A percentile compares a stretch with the other conserved stretches of the same genome.
phyloP scores from a whole-genome alignment of 2,329 filamentous ascomycete species.

The Cladosporium austrohemisphaericum region DNA sequence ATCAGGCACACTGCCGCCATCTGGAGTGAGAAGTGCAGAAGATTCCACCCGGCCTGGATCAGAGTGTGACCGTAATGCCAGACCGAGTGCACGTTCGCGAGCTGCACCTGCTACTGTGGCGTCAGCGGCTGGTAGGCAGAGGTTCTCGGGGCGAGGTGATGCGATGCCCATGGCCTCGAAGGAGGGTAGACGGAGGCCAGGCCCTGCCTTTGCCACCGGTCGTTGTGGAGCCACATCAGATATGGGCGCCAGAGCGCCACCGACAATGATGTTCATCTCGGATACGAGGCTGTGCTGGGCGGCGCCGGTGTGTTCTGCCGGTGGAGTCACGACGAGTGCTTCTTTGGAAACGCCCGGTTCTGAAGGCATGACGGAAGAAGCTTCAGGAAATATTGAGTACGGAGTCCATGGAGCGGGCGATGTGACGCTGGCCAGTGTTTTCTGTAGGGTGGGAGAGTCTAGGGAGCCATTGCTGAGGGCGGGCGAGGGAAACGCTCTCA shows the following conservation, averaged over 20 bases:
- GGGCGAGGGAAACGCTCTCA: conserved; percentile 19
- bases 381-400: conserved; percentile 11
- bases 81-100: conserved; percentile 1
- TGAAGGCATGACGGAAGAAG: conserved; percentile 17
- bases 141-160: conserved; percentile 43
- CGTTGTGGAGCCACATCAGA: conserved; percentile 14
- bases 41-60: conserved; percentile 5
- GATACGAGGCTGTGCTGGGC: neutral
- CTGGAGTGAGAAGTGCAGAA: conserved; percentile 1
- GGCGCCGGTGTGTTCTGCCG: conserved; percentile 14
- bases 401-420: conserved; percentile 16
- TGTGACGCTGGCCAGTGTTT: conserved; percentile 3
- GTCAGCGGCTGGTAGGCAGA: conserved; percentile 25
- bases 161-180: conserved; percentile 52
- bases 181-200: conserved; percentile 49
- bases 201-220: conserved; percentile 23
- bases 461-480: conserved; percentile 17
- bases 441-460: conserved; percentile 17
- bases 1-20: conserved; percentile 6
- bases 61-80: conserved; percentile 2
- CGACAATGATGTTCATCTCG: conserved; percentile 27
- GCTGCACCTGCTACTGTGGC: conserved; percentile 19
- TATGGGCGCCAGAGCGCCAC: conserved; percentile 28
- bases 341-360: conserved; percentile 18
- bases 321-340: conserved; percentile 22